Conservation (phyloP, 1,139 yeast species). For the Candida mesenterica region DNA sequence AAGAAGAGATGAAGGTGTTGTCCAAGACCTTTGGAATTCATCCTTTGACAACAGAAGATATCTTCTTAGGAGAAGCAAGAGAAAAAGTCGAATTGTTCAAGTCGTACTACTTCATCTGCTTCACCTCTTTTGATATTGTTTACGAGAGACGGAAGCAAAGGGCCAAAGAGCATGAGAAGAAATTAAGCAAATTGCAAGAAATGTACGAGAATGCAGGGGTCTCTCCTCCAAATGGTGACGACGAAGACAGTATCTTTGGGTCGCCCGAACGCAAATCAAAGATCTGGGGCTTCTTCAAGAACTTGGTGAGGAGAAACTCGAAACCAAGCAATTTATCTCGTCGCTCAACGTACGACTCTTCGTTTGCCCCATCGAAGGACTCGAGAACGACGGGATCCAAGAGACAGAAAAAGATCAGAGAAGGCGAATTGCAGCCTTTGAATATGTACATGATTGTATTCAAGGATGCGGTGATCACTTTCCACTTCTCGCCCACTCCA, state of each 20-base stretch:
- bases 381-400: constrained; percentile 27
- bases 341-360: constrained; percentile 6
- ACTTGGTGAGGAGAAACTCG: constrained; percentile 6
- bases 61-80: constrained; percentile 87
- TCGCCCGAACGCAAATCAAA: constrained; percentile 18
- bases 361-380: constrained; percentile 13
- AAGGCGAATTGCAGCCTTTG: constrained; percentile 83
- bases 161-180: constrained; percentile 44
- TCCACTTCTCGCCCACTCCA: constrained; percentile 93
- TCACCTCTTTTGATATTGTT: constrained; percentile 86
- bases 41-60: constrained; percentile 95
- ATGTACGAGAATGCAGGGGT: constrained; percentile 23
- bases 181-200: constrained; percentile 40
- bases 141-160: constrained; percentile 60
- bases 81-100: constrained; percentile 92
- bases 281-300: constrained; percentile 19
- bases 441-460: constrained; percentile 93
- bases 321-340: constrained; percentile 3
- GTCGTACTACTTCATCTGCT: constrained; percentile 88
- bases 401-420: constrained; percentile 40
- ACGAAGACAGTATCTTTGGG: constrained; percentile 20
- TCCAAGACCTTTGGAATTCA: constrained; percentile 92
- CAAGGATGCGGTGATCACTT: constrained; percentile 85
- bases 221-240: constrained; percentile 11
- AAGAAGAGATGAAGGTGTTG: constrained; percentile 91